Percentiles rank a stretch among this genome's conserved stretches.
phyloP scores from a whole-genome alignment of 2,329 filamentous ascomycete species.

The Colletotrichum karsti region DNA sequence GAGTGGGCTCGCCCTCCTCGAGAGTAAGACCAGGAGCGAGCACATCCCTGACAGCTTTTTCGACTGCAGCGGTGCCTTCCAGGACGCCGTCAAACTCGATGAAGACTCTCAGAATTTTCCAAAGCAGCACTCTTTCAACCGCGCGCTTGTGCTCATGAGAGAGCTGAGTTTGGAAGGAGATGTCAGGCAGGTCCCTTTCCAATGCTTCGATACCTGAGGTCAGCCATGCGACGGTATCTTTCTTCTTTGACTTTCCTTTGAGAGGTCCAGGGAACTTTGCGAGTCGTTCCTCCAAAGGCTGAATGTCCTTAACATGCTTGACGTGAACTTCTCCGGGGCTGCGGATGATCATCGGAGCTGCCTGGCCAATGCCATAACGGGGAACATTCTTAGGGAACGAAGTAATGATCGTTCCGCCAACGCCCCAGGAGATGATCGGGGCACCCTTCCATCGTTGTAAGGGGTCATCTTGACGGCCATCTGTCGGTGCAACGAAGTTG shows the following conservation, averaged over 20 bases:
- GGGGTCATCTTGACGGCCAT: slow-evolving; percentile 76
- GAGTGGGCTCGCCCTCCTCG: slow-evolving; percentile 34
- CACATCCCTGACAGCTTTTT: slow-evolving; percentile 78
- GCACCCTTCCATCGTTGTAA: slow-evolving; percentile 91
- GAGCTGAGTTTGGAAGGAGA: slow-evolving; percentile 54
- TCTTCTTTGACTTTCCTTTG: slow-evolving; percentile 92
- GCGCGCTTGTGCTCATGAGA: slow-evolving; percentile 74
- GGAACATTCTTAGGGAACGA: slow-evolving; percentile 91
- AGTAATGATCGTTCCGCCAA: slow-evolving; percentile 83
- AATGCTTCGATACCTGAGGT: slow-evolving; percentile 77
- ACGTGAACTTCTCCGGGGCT: slow-evolving; percentile 84
- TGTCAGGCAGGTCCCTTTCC: slow-evolving; percentile 65
- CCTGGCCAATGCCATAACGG: slow-evolving; percentile 80
- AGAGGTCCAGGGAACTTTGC: slow-evolving; percentile 90
- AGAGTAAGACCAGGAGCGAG: slow-evolving; percentile 67
- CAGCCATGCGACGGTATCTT: slow-evolving; percentile 87
- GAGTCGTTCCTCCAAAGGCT: slow-evolving; percentile 76
- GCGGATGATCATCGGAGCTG: slow-evolving; percentile 80
- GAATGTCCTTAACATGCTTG: slow-evolving; percentile 76
- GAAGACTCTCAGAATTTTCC: slow-evolving; percentile 84
- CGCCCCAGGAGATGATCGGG: slow-evolving; percentile 87
- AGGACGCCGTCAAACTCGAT: slow-evolving; percentile 87
- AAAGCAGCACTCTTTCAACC: slow-evolving; percentile 83
- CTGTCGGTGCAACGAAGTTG: slow-evolving; percentile 69
- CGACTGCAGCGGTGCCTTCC: slow-evolving; percentile 76